Base-by-base conservation (phyloP, 2,329 filamentous ascomycete species). In the Emericellopsis atlantica region DNA sequence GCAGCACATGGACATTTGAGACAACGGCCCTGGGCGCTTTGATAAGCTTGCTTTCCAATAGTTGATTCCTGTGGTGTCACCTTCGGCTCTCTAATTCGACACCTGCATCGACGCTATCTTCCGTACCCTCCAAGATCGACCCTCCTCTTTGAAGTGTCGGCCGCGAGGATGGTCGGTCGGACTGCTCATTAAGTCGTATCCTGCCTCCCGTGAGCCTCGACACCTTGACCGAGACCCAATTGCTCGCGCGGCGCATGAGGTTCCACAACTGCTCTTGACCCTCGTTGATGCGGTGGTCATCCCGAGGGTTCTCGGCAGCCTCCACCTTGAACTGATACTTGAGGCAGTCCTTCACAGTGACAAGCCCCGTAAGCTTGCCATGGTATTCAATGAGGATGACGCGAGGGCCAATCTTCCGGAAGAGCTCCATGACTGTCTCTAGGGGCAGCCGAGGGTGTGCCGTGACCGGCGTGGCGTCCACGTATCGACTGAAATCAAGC, bases 301-400 rank as follows among this genome's bases (percentile, higher is more conserved):
- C 71, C 44, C 74, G 72, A 4, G 76, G 76, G 51, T 85, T 80
- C 60, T 92, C 88, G 34, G 83, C 78, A 8, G 85, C 85, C 59
- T 98, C 92, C 1, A 84, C 86, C 66, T 92, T 93, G 74, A 96
- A 95, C 60, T 98, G 90, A 54, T 94, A 96, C 58, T 92, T 94
- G 42, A 98, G 66, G 50, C 92, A 96, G 58, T 98, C 92, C 59
- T 98, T 98, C 46, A 95, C 84, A 0, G 92, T 98, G 1, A 98
- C 85, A 0, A 98, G 70, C 0, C 92, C 92, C 0, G 75, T 76
- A 2, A 98, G 71, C 39, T 77, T 76, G 12, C 92, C 92, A 44
- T 85, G 83, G 55, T 95, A 83, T 59, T 98, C 92, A 32, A 95
- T 82, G 4, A 98, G 71, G 39, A 98, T 90, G 6, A 95, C 88